These are phyloP conservation scores for Amaranthus hypochondriacus DNA, from an alignment of 148 eudicot genomes.

Conservation along the genomic window DNA sequence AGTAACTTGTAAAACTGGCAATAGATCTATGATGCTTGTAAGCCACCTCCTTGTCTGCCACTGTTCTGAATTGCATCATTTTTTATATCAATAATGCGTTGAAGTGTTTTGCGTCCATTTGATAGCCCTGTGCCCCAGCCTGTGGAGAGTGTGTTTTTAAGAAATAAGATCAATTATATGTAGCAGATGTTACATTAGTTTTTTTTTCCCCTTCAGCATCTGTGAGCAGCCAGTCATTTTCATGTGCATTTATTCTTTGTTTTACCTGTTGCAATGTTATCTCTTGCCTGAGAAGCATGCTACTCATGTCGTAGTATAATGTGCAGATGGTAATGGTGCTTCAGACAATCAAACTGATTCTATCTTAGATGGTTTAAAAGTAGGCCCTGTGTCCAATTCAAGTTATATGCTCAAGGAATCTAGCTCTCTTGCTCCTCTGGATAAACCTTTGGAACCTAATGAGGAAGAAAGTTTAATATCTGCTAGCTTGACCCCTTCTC, in stretches of 20 bases:
- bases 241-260: background rate
- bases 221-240: background rate
- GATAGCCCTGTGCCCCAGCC: too few species aligned
- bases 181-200: background rate
- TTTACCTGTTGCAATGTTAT: too few species aligned
- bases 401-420: conserved; percentile 28
- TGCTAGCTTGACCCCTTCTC: conserved; percentile 40
- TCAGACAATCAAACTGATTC: conserved; percentile 24
- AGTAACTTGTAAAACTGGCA: too few species aligned
- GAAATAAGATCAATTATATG: background rate
- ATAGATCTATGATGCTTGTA: too few species aligned
- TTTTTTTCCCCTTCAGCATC: background rate
- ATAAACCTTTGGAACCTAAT: conserved; percentile 36
- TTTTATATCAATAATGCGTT: too few species aligned
- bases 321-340: conserved; percentile 30
- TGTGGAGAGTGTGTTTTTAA: too few species aligned
- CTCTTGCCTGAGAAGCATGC: too few species aligned
- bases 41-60: too few species aligned
- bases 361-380: conserved; percentile 35
- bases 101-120: too few species aligned
- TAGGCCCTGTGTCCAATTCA: conserved; percentile 26
- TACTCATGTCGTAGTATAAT: conserved; percentile 11
- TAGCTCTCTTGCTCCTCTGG: conserved; percentile 28
- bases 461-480: conserved; percentile 40
- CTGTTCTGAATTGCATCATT: too few species aligned